A percentile compares a stretch with the other conserved stretches of the same genome.
Conservation (phyloP, 2,329 filamentous ascomycete species). For the Simplicillium sp. region DNA sequence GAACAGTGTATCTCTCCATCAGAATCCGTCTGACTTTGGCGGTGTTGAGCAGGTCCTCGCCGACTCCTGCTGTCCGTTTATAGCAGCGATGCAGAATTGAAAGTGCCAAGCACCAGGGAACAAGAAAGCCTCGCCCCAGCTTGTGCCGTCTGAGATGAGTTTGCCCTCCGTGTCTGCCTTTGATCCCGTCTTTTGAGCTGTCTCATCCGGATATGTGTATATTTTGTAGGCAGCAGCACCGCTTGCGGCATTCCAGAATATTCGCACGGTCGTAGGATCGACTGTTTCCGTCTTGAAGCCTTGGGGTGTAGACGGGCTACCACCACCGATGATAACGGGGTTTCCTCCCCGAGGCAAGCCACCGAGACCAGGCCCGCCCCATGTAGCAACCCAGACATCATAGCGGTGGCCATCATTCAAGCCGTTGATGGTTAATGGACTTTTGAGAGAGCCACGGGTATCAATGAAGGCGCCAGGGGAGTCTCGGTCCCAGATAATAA, state of each 20-base stretch:
- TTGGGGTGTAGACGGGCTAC: not conserved
- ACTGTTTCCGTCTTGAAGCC: not conserved
- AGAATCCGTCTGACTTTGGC: too few relatives aligned
- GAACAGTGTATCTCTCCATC: too few relatives aligned
- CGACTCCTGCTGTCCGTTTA: not conserved
- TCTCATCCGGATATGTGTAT: too few relatives aligned
- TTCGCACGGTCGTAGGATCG: not conserved
- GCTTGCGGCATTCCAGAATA: not conserved
- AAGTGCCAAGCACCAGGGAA: not conserved
- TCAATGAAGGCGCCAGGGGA: conserved; percentile 1
- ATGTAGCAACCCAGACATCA: conserved; percentile 1
- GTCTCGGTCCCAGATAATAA: conserved; percentile 2
- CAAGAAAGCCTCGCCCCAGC: not conserved
- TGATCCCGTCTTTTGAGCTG: not conserved
- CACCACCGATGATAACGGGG: not conserved
- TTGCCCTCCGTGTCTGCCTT: not conserved
- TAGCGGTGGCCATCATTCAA: not conserved
- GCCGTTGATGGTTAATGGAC: not conserved
- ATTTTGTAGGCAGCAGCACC: not conserved
- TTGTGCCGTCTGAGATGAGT: not conserved
- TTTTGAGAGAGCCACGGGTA: not conserved
- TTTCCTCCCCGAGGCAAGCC: not conserved
- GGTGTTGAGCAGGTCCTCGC: too few relatives aligned
- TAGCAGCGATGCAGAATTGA: not conserved
- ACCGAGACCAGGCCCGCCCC: conserved; percentile 1